Conservation (phyloP, 2,329 filamentous ascomycete genomes). For the Ceratocystiopsis sp. region DNA sequence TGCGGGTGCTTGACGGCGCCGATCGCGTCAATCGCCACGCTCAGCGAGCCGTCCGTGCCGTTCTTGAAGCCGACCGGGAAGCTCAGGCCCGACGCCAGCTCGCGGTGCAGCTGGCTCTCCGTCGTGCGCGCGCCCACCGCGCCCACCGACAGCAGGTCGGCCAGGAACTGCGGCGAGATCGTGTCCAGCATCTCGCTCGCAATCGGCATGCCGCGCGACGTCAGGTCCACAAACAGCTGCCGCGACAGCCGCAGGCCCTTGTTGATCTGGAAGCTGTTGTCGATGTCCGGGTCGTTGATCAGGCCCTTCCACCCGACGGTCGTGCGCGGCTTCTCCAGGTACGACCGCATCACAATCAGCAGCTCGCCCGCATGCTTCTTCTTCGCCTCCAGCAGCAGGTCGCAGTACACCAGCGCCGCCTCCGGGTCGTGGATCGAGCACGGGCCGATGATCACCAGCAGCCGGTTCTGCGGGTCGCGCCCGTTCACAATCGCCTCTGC, state of each 20-base stretch:
- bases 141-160: constrained; percentile 78
- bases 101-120: constrained; percentile 87
- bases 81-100: constrained; percentile 80
- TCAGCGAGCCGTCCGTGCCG: constrained; percentile 79
- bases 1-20: constrained; percentile 83
- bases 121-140: constrained; percentile 94
- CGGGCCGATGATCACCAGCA: constrained; percentile 70
- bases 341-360: constrained; percentile 91
- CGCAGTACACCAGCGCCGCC: constrained; percentile 84
- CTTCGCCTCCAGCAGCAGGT: constrained; percentile 62
- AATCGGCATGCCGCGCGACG: constrained; percentile 82
- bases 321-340: constrained; percentile 95
- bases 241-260: constrained; percentile 78
- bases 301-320: constrained; percentile 98
- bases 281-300: constrained; percentile 96
- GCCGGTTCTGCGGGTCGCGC: constrained; percentile 35
- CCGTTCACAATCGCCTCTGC: constrained; percentile 45
- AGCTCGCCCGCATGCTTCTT: constrained; percentile 81
- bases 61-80: constrained; percentile 99
- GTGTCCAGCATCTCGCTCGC: constrained; percentile 97
- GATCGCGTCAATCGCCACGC: constrained; percentile 88
- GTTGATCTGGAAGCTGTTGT: constrained; percentile 98
- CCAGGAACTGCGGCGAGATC: constrained; percentile 91
- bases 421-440: constrained; percentile 95
- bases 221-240: constrained; percentile 86